phyloP scores from a whole-genome alignment of 2,329 filamentous ascomycete species.

The Cladophialophora chaetospira region DNA sequence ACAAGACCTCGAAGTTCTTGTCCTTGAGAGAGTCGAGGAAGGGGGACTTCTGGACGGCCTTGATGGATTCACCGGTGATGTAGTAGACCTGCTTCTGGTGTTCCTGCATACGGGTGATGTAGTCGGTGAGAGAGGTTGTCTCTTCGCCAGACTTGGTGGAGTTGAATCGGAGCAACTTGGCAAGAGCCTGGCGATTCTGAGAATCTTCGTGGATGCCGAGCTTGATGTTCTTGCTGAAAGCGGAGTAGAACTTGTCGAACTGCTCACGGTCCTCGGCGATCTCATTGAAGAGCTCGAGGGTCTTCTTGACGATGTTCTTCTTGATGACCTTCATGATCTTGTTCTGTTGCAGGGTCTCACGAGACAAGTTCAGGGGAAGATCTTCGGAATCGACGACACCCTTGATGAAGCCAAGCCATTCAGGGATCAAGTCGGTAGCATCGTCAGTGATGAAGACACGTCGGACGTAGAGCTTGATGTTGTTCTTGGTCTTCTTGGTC shows the following conservation, averaged over 20 bases:
- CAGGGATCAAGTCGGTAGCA: constrained; percentile 96
- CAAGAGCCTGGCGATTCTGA: constrained; percentile 88
- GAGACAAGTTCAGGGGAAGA: constrained; percentile 97
- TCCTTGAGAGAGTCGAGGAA: constrained; percentile 98
- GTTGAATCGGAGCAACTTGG: constrained; percentile 98
- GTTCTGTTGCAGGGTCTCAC: constrained; percentile 99
- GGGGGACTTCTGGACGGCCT: constrained; percentile 95
- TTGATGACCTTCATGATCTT: constrained; percentile 99
- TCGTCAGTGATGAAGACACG: constrained; percentile 99
- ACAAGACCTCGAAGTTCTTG: constrained; percentile 99
- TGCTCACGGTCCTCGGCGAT: constrained; percentile 99
- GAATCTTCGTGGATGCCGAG: constrained; percentile 99
- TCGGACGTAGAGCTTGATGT: constrained; percentile 99
- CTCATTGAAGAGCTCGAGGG: constrained; percentile 98
- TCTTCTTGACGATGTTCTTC: constrained; percentile 99
- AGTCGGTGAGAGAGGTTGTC: constrained; percentile 91
- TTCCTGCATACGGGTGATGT: constrained; percentile 98
- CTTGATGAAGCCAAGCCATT: constrained; percentile 99
- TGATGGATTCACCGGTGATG: constrained; percentile 99
- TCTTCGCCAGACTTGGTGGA: constrained; percentile 99
- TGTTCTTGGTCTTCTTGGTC: constrained; percentile 99
- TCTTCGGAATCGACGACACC: constrained; percentile 99
- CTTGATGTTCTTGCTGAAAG: constrained; percentile 99
- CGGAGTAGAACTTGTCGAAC: constrained; percentile 99
- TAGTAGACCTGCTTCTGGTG: constrained; percentile 99